phyloP scores from a whole-genome alignment of 306 rosid species.

The Comarum palustre region DNA sequence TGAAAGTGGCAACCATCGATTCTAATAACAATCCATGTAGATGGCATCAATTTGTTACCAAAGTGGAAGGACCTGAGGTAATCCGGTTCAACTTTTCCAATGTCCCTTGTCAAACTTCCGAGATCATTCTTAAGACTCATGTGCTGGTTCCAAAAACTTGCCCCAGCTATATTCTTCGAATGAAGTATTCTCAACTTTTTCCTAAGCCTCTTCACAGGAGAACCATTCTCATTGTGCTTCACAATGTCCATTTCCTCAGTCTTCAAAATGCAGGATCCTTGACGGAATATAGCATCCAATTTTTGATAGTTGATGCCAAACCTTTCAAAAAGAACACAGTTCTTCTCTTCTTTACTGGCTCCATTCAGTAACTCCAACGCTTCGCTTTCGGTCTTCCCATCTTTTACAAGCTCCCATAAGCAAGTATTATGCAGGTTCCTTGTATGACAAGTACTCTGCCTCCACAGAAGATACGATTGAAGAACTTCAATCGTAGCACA shows the following conservation, averaged over 20 bases:
- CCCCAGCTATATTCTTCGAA: constrained; percentile 55
- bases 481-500: constrained; percentile 72
- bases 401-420: constrained; percentile 58
- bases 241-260: constrained; percentile 49
- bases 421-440: constrained; percentile 57
- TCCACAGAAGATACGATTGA: constrained; percentile 76
- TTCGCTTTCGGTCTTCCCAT: constrained; percentile 51
- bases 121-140: constrained; percentile 58
- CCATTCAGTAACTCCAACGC: constrained; percentile 49
- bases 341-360: constrained; percentile 48
- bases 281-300: constrained; percentile 48
- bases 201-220: constrained; percentile 58
- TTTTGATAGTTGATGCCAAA: constrained; percentile 63
- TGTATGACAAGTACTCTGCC: constrained; percentile 67
- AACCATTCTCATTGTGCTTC: constrained; percentile 57
- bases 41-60: constrained; percentile 59
- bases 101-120: constrained; percentile 52
- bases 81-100: constrained; percentile 68
- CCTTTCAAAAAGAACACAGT: constrained; percentile 55
- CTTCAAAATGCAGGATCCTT: constrained; percentile 71
- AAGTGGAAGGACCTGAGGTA: constrained; percentile 65
- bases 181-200: constrained; percentile 47
- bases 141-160: constrained; percentile 57
- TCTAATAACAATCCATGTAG: constrained; percentile 69
- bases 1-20: constrained; percentile 90